Evolutionary conservation across 768 basidiomycete genomes (phyloP), one percentile per base, ranked within the genome.

Genomic region (Megacollybia marginata): DNA sequence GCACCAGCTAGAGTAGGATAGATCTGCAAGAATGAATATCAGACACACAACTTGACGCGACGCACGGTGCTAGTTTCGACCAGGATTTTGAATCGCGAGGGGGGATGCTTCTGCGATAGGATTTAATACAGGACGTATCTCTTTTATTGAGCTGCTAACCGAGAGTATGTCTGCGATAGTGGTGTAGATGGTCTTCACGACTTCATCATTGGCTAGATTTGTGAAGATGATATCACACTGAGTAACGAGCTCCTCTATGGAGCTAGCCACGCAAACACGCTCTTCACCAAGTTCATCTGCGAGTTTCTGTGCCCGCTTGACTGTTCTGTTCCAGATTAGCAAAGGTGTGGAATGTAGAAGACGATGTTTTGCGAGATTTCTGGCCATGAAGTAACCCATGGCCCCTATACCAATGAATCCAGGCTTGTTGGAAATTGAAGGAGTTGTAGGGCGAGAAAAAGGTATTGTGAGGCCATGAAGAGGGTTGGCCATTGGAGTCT

Each of bases 51-150:
- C 31, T 18, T 33, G 23, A 23, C 36, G 11, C 31, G n/a, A 67
- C 81, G 50, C 48, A 89, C 88, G 2, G 91, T 94, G 66, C 82
- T 83, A 11, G 85, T 90, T 56, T 94, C 91, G 32, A 92, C 83
- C 54, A 93, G 91, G 43, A 90, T 85, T 62, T 83, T 92, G 55
- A 71, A 64, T 59, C 67, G 72, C 7, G 71, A 60, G 1, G 76
- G 71, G 31, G 73, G 71, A 18, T 59, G 56, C 59, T 59, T 69
- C 80, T 69, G 59, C 34, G 44, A 52, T 58, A 6, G 12, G 11
- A 48, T 8, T 35, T 47, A 33, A 36, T 53, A 52, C 12, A 33
- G 43, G 49, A 58, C 54, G 32, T n/a, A 46, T 15, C 10, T 20
- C 16, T 32, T 19, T 12, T 33, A 44, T 48, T 45, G n/a, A 33